Evolutionary conservation across 805 yeast genomes (phyloP).

Genomic region (Dipodascus geniculatus): DNA sequence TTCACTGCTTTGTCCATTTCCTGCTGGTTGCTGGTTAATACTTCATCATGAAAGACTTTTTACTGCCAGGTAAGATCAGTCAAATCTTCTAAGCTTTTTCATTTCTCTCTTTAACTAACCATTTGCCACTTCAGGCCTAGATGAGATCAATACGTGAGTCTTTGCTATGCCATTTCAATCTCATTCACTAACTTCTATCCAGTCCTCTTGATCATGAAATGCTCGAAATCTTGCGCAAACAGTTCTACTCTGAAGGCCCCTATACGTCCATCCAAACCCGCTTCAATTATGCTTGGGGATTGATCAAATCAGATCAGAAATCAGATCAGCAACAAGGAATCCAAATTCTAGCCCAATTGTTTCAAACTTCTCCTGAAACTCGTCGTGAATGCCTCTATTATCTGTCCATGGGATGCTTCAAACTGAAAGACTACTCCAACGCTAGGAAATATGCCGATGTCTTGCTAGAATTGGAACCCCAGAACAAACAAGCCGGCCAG

Average conservation of each 20-base stretch:
- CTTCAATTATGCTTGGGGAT: constrained; percentile 95
- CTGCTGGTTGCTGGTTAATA: too few relatives aligned
- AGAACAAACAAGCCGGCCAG: constrained; percentile 62
- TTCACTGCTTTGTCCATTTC: too few relatives aligned
- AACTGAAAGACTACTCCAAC: constrained; percentile 75
- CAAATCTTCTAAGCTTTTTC: too few relatives aligned
- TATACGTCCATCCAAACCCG: constrained; percentile 69
- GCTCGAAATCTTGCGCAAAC: constrained; percentile 61
- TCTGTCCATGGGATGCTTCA: constrained; percentile 75
- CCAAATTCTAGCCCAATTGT: constrained; percentile 50
- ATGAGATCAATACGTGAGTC: constrained; percentile 2
- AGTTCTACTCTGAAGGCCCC: constrained; percentile 72
- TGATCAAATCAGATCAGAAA: constrained; percentile 56
- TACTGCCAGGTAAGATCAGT: background rate
- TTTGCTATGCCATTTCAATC: background rate
- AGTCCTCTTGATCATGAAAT: constrained; percentile 35
- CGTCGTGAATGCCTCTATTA: constrained; percentile 86
- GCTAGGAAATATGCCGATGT: constrained; percentile 80
- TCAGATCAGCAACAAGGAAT: constrained; percentile 72
- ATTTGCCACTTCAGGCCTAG: background rate
- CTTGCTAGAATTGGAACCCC: constrained; percentile 69
- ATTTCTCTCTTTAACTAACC: background rate
- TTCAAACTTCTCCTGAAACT: constrained; percentile 67
- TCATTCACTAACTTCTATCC: background rate
- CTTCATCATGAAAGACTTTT: background rate